Conservation (phyloP, 768 basidiomycete genomes). For the Naganishia kalamii region DNA sequence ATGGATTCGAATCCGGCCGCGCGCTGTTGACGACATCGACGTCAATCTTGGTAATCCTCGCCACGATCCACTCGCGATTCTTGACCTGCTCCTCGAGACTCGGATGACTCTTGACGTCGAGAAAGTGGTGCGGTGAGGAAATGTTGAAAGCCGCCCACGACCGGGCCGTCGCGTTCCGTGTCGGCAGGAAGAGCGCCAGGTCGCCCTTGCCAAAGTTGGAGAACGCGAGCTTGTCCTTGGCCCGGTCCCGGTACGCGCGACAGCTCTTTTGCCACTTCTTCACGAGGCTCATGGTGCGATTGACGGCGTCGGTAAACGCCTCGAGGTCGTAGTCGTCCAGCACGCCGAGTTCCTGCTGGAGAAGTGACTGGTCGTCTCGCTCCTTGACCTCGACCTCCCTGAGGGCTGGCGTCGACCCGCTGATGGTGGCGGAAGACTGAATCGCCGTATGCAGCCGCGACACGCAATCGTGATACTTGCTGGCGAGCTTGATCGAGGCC, state of each 20-base stretch:
- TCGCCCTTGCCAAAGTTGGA: conserved; percentile 92
- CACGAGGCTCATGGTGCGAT: conserved; percentile 63
- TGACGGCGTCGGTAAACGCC: conserved; percentile 72
- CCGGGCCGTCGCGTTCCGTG: conserved; percentile 82
- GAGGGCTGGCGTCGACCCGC: conserved; percentile 27
- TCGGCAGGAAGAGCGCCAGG: conserved; percentile 89
- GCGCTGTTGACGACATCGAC: conserved; percentile 35
- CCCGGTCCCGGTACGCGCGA: conserved; percentile 89
- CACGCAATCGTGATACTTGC: conserved; percentile 42
- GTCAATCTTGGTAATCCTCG: conserved; percentile 39
- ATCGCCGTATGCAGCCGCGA: conserved; percentile 37
- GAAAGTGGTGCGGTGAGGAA: conserved; percentile 94
- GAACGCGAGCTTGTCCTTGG: conserved; percentile 93
- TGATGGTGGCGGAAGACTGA: conserved; percentile 40
- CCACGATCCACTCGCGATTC: conserved; percentile 63
- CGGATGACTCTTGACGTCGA: conserved; percentile 64
- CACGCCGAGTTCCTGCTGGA: conserved; percentile 30
- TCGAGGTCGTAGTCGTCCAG: conserved; percentile 65
- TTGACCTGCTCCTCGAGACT: conserved; percentile 82
- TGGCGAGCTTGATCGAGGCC: conserved; percentile 40
- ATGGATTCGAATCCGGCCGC: conserved; percentile 34
- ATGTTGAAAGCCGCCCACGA: conserved; percentile 89
- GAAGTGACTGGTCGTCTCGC: conserved; percentile 21
- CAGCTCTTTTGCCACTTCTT: conserved; percentile 97
- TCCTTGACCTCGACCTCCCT: conserved; percentile 10